Conservation (phyloP, 345 rosid genomes). For the Carallia brachiata region DNA sequence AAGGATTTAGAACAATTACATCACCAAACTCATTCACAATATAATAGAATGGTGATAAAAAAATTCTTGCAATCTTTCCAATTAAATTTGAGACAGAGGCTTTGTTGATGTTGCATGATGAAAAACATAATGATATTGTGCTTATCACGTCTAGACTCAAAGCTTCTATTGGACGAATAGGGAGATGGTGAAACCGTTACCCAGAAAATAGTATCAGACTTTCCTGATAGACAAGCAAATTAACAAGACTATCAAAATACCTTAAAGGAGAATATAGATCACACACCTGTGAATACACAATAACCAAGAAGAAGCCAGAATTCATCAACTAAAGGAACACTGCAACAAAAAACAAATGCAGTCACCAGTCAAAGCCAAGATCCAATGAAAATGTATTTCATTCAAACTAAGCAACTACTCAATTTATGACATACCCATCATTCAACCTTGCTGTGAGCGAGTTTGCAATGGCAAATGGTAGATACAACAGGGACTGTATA, state of each 20-base stretch:
- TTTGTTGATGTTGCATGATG: too few species aligned
- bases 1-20: too few species aligned
- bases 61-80: too few species aligned
- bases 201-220: neutral
- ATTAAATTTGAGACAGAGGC: too few species aligned
- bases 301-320: conserved; percentile 91
- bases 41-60: too few species aligned
- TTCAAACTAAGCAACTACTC: neutral
- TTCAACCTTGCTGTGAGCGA: conserved; percentile 85
- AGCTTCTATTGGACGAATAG: too few species aligned
- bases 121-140: too few species aligned
- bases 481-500: conserved; percentile 80
- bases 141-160: too few species aligned
- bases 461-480: conserved; percentile 94
- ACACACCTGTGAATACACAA: conserved; percentile 75
- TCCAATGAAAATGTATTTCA: neutral
- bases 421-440: conserved; percentile 68
- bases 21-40: too few species aligned
- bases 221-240: neutral
- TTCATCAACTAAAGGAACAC: conserved; percentile 89
- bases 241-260: neutral
- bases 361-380: conserved; percentile 7
- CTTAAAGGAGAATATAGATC: neutral
- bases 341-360: conserved; percentile 36
- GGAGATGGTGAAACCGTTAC: neutral